Evolutionary conservation across 257 asterid species (phyloP), one percentile per base, ranked within the genome.

Genomic region (Echium plantagineum): DNA sequence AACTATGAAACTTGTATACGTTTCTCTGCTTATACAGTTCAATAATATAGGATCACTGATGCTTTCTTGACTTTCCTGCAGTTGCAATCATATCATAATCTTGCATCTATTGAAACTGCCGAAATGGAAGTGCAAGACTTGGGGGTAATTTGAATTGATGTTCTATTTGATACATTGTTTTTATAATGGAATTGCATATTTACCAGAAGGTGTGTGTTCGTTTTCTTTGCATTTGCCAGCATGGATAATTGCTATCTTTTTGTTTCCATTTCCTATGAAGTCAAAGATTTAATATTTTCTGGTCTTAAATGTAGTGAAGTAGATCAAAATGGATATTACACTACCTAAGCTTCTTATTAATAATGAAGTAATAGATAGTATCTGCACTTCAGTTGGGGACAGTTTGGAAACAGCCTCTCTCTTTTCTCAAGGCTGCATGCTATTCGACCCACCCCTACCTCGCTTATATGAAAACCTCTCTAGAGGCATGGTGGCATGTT

Each of bases 1-100:
- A 10, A 42, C 49, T 12, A 2, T 1, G 13, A 3, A 10, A 42
- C 49, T 12, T 13, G 49, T 10, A 42, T 12, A 42, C 49, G 17
- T 35, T 35, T 35, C 46, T 42, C 17, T 12, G 4, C 49, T 42
- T 13, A 42, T 42, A 42, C 49, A 12, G 17, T 42, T 42, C 3
- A 42, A 42, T 42, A 42, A 10, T 42, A 42, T 12, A 42, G 16
- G 49, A 42, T 42, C 49, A 42, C 10, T 1, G 17, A 12, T 42
- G 12, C 49, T 53, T 63, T 35, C 17, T 47, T 20, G 67, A 55
- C 66, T 63, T 71, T 20, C 10, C 71, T 60, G 87, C 82, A 90
- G 97, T 76, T 86, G 62, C 94, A 90, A 71, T 82, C 97, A 54
- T 69, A 86, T 58, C 76, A 85, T 74, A 80, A 85, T 71, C 85